Evolutionary conservation across 2,329 filamentous ascomycete genomes (phyloP).

Genomic region (Fusarium sp.): DNA sequence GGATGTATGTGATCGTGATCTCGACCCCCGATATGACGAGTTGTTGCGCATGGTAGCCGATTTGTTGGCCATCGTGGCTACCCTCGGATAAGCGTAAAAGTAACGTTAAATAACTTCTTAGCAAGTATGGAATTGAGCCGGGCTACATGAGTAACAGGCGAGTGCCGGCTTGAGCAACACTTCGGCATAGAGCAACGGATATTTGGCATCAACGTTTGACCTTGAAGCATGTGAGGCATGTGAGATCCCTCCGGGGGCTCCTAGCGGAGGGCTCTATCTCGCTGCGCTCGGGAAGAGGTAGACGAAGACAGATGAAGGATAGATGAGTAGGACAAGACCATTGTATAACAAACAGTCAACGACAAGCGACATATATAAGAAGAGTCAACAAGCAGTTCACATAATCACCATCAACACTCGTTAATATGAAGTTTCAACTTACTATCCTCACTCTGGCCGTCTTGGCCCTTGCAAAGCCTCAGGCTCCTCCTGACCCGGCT

Average conservation of each 20-base stretch:
- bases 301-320: background rate
- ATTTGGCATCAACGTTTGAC: too few species aligned
- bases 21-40: background rate
- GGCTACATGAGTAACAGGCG: background rate
- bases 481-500: constrained; percentile 30
- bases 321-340: background rate
- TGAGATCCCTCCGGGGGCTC: too few species aligned
- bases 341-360: background rate
- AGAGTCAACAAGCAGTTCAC: background rate
- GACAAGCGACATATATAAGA: too few species aligned
- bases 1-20: constrained; percentile 2
- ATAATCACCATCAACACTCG: background rate
- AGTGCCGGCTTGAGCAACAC: background rate
- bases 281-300: too few species aligned
- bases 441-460: constrained; percentile 33
- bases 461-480: constrained; percentile 40
- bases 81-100: background rate
- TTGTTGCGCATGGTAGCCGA: background rate
- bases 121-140: background rate
- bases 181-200: background rate
- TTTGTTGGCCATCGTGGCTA: too few species aligned
- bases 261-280: too few species aligned
- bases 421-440: constrained; percentile 43
- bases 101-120: background rate
- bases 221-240: too few species aligned